These are phyloP conservation scores for Boletus sensibilis DNA, from an alignment of 768 basidiomycete species.

Conservation along the genomic window DNA sequence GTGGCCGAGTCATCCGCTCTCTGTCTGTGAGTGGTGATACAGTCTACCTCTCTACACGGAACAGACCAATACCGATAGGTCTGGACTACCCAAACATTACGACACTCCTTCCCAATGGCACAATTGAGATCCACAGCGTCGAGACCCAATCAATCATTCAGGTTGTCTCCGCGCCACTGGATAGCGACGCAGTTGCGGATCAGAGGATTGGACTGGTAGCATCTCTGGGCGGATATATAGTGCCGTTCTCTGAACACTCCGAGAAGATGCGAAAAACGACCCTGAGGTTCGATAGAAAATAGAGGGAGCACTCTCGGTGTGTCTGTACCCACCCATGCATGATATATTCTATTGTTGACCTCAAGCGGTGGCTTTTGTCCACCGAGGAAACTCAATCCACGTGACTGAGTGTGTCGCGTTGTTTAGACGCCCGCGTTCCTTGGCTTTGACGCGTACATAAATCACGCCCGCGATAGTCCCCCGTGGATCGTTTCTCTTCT, in stretches of 20 bases:
- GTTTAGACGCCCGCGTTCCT: slow-evolving; percentile 15
- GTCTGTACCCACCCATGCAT: slow-evolving; percentile 15
- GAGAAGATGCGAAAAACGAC: slow-evolving; percentile 39
- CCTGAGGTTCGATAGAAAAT: slow-evolving; percentile 28
- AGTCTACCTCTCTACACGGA: background rate
- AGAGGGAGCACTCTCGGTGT: slow-evolving; percentile 16
- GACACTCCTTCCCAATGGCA: slow-evolving; percentile 74
- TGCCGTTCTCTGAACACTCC: slow-evolving; percentile 41
- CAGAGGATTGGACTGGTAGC: slow-evolving; percentile 29
- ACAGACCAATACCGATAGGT: slow-evolving; percentile 40
- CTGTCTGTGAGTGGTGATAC: slow-evolving; percentile 57
- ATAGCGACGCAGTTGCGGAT: slow-evolving; percentile 23
- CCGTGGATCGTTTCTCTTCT: background rate
- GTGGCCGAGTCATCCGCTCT: slow-evolving; percentile 77
- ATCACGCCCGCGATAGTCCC: slow-evolving; percentile 5
- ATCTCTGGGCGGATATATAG: slow-evolving; percentile 38
- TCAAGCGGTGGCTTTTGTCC: background rate
- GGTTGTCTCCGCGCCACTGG: slow-evolving; percentile 52
- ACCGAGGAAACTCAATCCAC: slow-evolving; percentile 20
- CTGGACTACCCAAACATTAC: slow-evolving; percentile 82
- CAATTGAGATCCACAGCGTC: slow-evolving; percentile 78
- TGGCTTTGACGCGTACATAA: slow-evolving; percentile 11
- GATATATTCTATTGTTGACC: slow-evolving; percentile 10
- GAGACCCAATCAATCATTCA: slow-evolving; percentile 73
- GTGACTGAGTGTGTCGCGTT: slow-evolving; percentile 23